phyloP scores from a whole-genome alignment of 75 land plant species.

The Adiantum capillusveneris region DNA sequence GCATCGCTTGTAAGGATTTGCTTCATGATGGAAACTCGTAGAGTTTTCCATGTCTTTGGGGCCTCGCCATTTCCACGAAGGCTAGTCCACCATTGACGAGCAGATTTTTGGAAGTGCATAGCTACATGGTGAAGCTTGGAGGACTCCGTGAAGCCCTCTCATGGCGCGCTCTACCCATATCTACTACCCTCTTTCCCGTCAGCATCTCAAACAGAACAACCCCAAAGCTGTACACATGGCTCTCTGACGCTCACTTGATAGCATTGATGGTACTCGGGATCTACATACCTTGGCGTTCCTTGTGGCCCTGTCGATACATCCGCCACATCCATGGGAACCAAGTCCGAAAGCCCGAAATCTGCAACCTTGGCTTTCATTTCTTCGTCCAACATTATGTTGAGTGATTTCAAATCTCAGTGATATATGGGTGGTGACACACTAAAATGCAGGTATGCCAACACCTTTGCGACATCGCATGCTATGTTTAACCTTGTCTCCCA shows the following conservation, averaged over 20 bases:
- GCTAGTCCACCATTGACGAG: too few relatives aligned
- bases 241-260: conserved; percentile 23
- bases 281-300: conserved; percentile 27
- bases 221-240: conserved; percentile 33
- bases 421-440: conserved; percentile 17
- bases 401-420: conserved; percentile 36
- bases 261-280: conserved; percentile 17
- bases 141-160: too few relatives aligned
- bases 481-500: conserved; percentile 63
- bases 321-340: background rate
- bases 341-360: conserved; percentile 20
- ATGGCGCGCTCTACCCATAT: background rate
- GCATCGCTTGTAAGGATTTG: too few relatives aligned
- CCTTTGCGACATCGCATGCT: conserved; percentile 55
- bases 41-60: too few relatives aligned
- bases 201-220: conserved; percentile 34
- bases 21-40: too few relatives aligned
- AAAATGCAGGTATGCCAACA: conserved; percentile 65
- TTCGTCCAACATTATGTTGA: conserved; percentile 30
- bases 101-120: too few relatives aligned
- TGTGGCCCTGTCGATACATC: conserved; percentile 21
- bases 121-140: too few relatives aligned
- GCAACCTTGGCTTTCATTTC: too few relatives aligned
- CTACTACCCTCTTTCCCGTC: conserved; percentile 16
- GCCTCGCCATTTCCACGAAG: too few relatives aligned